Evolutionary conservation across 495 filamentous ascomycete species (phyloP).

Genomic region (Usnea hakonensis): DNA sequence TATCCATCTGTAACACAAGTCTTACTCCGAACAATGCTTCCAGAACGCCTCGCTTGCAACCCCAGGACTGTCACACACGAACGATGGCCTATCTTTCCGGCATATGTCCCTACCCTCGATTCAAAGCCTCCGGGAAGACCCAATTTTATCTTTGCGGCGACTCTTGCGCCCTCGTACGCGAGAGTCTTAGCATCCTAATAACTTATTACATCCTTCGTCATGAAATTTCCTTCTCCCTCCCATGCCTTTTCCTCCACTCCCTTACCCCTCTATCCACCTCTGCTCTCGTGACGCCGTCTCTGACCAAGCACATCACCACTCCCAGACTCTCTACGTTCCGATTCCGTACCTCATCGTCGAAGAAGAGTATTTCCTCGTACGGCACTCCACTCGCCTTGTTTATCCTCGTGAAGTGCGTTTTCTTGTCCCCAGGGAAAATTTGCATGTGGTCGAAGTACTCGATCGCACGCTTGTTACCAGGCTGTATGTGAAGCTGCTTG

Average conservation of each 20-base stretch:
- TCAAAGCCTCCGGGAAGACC: background rate
- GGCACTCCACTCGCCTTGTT: conserved; percentile 52
- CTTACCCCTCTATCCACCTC: conserved; percentile 74
- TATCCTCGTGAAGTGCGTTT: conserved; percentile 70
- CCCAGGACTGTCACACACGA: background rate
- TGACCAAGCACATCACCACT: conserved; percentile 73
- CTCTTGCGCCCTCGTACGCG: background rate
- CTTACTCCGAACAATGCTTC: background rate
- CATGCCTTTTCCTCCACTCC: conserved; percentile 73
- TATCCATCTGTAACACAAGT: background rate
- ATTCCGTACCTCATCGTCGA: conserved; percentile 89
- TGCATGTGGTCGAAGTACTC: conserved; percentile 77
- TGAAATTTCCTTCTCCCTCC: conserved; percentile 26
- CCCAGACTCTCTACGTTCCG: conserved; percentile 76
- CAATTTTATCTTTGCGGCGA: background rate
- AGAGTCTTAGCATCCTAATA: background rate
- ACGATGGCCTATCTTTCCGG: background rate
- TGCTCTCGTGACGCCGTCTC: conserved; percentile 67
- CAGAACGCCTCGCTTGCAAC: conserved; percentile 1
- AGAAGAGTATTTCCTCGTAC: conserved; percentile 88
- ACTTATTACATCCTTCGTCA: background rate
- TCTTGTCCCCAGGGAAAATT: conserved; percentile 85
- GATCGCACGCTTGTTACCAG: conserved; percentile 48
- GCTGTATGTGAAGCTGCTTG: conserved; percentile 60
- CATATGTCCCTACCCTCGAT: background rate